Conservation (phyloP, 805 yeast genomes). For the Candida vartiovaarae region DNA sequence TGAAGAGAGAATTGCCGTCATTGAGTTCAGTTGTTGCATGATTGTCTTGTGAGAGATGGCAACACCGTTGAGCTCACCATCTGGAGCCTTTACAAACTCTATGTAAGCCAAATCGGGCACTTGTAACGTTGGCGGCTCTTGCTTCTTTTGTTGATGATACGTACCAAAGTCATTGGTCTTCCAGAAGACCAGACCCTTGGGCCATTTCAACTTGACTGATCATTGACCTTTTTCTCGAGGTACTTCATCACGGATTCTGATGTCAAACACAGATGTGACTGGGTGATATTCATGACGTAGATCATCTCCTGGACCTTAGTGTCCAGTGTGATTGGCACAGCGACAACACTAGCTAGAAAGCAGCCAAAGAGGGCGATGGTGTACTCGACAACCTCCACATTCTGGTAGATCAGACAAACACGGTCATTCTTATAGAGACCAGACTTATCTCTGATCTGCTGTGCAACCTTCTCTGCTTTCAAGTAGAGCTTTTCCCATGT, state of each 20-base stretch:
- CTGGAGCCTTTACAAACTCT: slow-evolving; percentile 84
- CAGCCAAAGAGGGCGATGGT: slow-evolving; percentile 85
- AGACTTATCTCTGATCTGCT: slow-evolving; percentile 65
- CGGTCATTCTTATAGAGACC: slow-evolving; percentile 76
- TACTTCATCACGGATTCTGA: slow-evolving; percentile 75
- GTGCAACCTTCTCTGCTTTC: slow-evolving; percentile 83
- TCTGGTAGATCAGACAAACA: slow-evolving; percentile 77
- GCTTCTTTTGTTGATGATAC: slow-evolving; percentile 51
- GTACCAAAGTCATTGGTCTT: slow-evolving; percentile 83
- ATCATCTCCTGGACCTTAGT: slow-evolving; percentile 62
- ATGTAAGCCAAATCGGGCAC: slow-evolving; percentile 86
- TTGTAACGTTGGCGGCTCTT: slow-evolving; percentile 57
- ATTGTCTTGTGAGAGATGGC: slow-evolving; percentile 87
- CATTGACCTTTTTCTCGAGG: slow-evolving; percentile 52
- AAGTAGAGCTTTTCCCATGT: slow-evolving; percentile 87
- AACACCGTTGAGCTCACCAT: slow-evolving; percentile 89
- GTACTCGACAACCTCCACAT: slow-evolving; percentile 78
- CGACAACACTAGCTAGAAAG: slow-evolving; percentile 87
- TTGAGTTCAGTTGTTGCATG: slow-evolving; percentile 77
- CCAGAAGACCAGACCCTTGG: slow-evolving; percentile 67
- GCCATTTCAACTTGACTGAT: slow-evolving; percentile 54
- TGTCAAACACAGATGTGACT: slow-evolving; percentile 68
- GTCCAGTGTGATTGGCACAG: slow-evolving; percentile 84
- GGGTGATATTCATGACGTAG: slow-evolving; percentile 65
- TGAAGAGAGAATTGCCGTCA: slow-evolving; percentile 63